Base-by-base conservation (phyloP, 2,329 filamentous ascomycete species). In the Colletotrichum lindemuthianum region DNA sequence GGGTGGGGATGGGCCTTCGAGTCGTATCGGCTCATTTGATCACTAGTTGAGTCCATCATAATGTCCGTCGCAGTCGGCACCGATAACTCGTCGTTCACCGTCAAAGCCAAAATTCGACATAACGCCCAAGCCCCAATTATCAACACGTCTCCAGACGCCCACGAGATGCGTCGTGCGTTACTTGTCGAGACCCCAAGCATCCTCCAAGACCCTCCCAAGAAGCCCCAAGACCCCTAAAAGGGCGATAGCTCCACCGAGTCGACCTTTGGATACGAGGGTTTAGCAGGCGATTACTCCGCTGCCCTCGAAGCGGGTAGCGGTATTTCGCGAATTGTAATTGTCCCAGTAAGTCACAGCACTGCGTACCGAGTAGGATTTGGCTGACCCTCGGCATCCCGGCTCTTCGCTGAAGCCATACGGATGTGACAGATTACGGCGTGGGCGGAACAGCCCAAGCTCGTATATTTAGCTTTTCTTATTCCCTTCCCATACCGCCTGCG, bases 211-310 rank as follows among this genome's bases (percentile, higher is more conserved):
- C 36, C 33, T 44, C 60, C 54, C 54, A 57, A 57, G 43, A 48
- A 33, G 33, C 36, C 33, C 54, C 60, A 64, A 64, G 57, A 55
- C 44, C 39, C 56, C 44, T 37, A 50, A 51, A 60, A 34, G 41
- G 52, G 44, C 45, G 34, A 16, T 8, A 12, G 36, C 49, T 32
- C 57, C 61, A 60, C 61, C 7, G 32, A 12, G 37, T 45, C 45
- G 43, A 58, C 16, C 45, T 41, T 37, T 32, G 49, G 50, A 64
- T 64, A 64, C 61, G 61, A 64, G 61, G 57, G 24, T 33, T 32
- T n/a, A n/a, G n/a, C n/a, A n/a, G n/a, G n/a, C n/a, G n/a, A n/a
- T n/a, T n/a, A n/a, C n/a, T n/a, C n/a, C n/a, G n/a, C n/a, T n/a
- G n/a, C n/a, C n/a, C n/a, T n/a, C n/a, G n/a, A n/a, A n/a, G n/a